phyloP scores from a whole-genome alignment of 2,329 filamentous ascomycete species.

The Chrysoporthe puriensis region DNA sequence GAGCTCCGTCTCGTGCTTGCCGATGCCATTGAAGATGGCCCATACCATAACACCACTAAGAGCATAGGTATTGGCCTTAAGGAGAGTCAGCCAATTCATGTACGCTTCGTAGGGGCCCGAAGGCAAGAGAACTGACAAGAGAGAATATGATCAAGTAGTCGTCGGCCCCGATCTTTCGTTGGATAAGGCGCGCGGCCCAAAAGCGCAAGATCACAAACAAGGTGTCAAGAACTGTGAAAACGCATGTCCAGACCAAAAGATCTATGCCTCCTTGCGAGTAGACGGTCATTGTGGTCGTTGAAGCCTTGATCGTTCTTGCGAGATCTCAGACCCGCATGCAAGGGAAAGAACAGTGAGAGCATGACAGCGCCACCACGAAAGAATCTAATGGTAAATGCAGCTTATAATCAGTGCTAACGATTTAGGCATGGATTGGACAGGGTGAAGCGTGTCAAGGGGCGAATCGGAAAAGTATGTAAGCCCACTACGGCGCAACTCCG shows the following conservation, averaged over 20 bases:
- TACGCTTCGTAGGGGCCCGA: neutral
- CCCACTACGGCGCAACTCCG: neutral
- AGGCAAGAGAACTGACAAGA: neutral
- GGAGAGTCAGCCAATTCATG: neutral
- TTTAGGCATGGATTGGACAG: neutral
- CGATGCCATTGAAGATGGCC: constrained; percentile 9
- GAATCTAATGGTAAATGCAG: neutral
- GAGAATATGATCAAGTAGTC: constrained; percentile 3
- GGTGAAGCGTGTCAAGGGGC: neutral
- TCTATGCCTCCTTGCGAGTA: constrained; percentile 3
- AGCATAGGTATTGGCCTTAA: neutral
- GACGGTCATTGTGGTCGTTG: neutral
- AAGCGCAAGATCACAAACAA: constrained; percentile 2
- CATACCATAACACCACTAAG: constrained; percentile 2
- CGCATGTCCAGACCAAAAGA: constrained; percentile 4
- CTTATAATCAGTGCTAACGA: neutral
- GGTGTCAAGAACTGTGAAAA: constrained; percentile 5
- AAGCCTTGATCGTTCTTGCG: neutral
- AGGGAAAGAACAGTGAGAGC: neutral
- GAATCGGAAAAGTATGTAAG: neutral
- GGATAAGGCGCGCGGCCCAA: constrained; percentile 3
- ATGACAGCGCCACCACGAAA: neutral
- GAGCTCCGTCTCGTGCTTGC: neutral
- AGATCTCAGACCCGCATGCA: neutral
- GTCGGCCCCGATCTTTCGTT: neutral